Evolutionary conservation across 257 asterid genomes (phyloP), one percentile per base, ranked within the genome.

Genomic region (Gynochthodes officinalis): DNA sequence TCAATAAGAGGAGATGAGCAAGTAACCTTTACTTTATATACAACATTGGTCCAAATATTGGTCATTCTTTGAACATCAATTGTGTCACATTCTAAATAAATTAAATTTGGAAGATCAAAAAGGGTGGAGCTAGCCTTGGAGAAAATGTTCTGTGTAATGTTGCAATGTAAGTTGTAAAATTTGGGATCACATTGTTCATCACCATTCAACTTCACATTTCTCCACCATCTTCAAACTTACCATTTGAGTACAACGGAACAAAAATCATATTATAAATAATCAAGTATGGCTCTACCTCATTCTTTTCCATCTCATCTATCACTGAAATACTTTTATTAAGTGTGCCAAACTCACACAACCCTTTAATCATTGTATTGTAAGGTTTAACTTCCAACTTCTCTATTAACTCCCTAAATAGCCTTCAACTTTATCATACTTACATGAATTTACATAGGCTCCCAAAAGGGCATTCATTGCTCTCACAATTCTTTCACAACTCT

Each of bases 381-480:
- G 82, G 86, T 75, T 64, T 79, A 25, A 83, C 75, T 0, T 62
- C 43, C 73, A 76, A 53, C 74, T 73, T 83, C 50, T 30, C 76
- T 19, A 72, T 69, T 77, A 86, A 71, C 69, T 81, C 88, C 70
- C 48, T 18, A 35, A 83, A 81, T 32, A 81, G 33, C 39, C 65
- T 65, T 77, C 81, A 49, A 81, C 72, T 39, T 73, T 46, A 62
- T 79, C 80, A 42, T 68, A 59, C 13, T 73, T 76, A 7, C 80
- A 33, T 1, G 90, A 81, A 69, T 77, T 77, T 0, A 83, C 75
- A 53, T 78, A 79, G 13, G 90, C 90, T 0, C 82, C 75, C 72
- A 86, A 76, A 61, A 86, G 83, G 66, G 86, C 88, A 73, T 86
- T 86, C 72, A 81, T 66, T 16, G 88, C 79, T 61, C 71, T 73